These are phyloP conservation scores for Dothidotthia symphoricarpi DNA, from an alignment of 2,329 filamentous ascomycete species.

Conservation along the genomic window DNA sequence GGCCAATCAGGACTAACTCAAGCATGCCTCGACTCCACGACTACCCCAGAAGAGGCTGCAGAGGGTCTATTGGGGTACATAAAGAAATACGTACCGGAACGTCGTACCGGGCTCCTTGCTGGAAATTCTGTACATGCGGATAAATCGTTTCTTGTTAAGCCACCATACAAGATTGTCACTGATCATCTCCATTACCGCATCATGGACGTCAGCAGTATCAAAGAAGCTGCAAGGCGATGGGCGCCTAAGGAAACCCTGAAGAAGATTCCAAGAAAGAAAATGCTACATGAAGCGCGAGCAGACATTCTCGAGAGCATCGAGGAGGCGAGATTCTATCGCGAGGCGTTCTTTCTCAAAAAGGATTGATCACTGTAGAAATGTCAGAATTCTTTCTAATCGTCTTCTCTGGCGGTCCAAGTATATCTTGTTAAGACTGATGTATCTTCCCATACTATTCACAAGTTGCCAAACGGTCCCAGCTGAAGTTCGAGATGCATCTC, in stretches of 20 bases:
- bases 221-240: conserved; percentile 87
- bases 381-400: no score
- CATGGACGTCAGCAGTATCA: conserved; percentile 86
- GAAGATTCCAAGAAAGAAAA: conserved; percentile 68
- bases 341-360: conserved; percentile 59
- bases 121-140: conserved; percentile 95
- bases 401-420: no score
- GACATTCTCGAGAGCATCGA: conserved; percentile 95
- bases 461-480: no score
- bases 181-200: conserved; percentile 86
- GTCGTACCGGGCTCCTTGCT: conserved; percentile 69
- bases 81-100: conserved; percentile 65
- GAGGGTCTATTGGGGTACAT: conserved; percentile 75
- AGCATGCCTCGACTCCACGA: conserved; percentile 70
- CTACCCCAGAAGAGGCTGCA: conserved; percentile 70
- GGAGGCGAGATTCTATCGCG: conserved; percentile 81
- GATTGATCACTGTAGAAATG: not conserved
- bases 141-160: conserved; percentile 71
- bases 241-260: conserved; percentile 60
- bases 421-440: no score
- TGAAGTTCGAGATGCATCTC: no score
- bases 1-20: conserved; percentile 75
- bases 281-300: conserved; percentile 75
- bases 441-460: no score
- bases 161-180: conserved; percentile 71